Conservation (phyloP, 257 asterid genomes). For the Anisodus tanguticus region DNA sequence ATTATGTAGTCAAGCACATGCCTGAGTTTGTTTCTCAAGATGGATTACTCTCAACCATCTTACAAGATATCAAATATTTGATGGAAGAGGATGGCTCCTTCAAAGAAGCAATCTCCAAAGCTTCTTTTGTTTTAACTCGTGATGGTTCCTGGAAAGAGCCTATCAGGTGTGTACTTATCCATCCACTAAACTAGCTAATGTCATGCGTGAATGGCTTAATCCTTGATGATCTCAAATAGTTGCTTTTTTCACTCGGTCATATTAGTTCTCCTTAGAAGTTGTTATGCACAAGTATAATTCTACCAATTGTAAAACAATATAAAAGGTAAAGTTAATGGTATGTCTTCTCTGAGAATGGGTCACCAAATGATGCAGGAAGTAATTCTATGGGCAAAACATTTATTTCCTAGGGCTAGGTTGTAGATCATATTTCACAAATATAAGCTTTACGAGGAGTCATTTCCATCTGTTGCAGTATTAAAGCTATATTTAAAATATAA, state of each 20-base stretch:
- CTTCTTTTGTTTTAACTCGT: slow-evolving; percentile 72
- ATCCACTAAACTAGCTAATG: not conserved
- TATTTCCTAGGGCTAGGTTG: not conserved
- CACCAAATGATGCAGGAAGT: slow-evolving; percentile 21
- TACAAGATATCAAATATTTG: slow-evolving; percentile 61
- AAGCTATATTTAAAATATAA: not conserved
- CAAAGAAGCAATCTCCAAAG: slow-evolving; percentile 58
- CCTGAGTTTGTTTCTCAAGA: slow-evolving; percentile 58
- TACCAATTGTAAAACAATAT: not conserved
- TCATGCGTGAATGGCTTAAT: not conserved
- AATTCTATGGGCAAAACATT: not conserved
- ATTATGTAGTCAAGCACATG: slow-evolving; percentile 70
- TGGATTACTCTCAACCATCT: slow-evolving; percentile 60
- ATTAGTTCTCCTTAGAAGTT: not conserved
- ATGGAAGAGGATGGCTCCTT: slow-evolving; percentile 72
- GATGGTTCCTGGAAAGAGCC: slow-evolving; percentile 92
- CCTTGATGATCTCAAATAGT: slow-evolving; percentile 11
- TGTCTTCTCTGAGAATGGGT: slow-evolving; percentile 12
- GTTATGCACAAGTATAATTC: slow-evolving; percentile 14
- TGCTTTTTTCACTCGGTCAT: slow-evolving; percentile 1
- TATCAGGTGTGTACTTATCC: slow-evolving; percentile 58
- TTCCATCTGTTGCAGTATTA: not conserved
- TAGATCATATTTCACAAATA: slow-evolving; percentile 21
- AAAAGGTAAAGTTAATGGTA: not conserved
- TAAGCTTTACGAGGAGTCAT: not conserved